Evolutionary conservation across 2,329 filamentous ascomycete species (phyloP).

Genomic region (Lasiodiplodia gonubiensis): DNA sequence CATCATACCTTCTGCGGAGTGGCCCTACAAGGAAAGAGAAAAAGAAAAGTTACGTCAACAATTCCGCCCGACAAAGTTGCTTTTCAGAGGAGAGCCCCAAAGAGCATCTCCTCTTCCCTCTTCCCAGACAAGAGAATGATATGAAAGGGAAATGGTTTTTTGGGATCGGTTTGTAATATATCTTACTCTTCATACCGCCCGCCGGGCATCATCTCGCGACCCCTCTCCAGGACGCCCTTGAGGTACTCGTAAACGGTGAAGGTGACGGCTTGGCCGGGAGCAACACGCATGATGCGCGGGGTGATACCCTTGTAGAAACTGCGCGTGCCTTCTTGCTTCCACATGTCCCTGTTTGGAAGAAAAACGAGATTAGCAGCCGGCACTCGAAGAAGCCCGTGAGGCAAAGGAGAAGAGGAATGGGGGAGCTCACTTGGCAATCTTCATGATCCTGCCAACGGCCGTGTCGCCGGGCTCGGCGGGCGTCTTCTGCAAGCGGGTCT

Average conservation of each 20-base stretch:
- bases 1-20: constrained; percentile 13
- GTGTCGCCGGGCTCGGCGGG: constrained; percentile 81
- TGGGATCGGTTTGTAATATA: not conserved
- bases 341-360: constrained; percentile 49
- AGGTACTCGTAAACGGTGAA: constrained; percentile 65
- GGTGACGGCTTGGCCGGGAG: constrained; percentile 86
- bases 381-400: too few species aligned
- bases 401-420: not conserved
- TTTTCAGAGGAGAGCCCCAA: not conserved
- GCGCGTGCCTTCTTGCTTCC: constrained; percentile 85
- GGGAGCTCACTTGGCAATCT: constrained; percentile 65
- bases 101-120: not conserved
- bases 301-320: constrained; percentile 99
- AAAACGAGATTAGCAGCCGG: constrained; percentile 53
- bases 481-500: constrained; percentile 92
- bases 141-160: not conserved
- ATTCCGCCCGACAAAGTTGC: constrained; percentile 1
- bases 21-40: constrained; percentile 3
- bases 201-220: constrained; percentile 53
- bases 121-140: not conserved
- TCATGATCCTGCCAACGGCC: constrained; percentile 76
- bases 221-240: constrained; percentile 56
- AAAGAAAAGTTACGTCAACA: constrained; percentile 16
- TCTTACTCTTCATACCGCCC: constrained; percentile 57
- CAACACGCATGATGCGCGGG: constrained; percentile 94